phyloP scores from a whole-genome alignment of 495 filamentous ascomycete genomes.

The Penicillium angulare region DNA sequence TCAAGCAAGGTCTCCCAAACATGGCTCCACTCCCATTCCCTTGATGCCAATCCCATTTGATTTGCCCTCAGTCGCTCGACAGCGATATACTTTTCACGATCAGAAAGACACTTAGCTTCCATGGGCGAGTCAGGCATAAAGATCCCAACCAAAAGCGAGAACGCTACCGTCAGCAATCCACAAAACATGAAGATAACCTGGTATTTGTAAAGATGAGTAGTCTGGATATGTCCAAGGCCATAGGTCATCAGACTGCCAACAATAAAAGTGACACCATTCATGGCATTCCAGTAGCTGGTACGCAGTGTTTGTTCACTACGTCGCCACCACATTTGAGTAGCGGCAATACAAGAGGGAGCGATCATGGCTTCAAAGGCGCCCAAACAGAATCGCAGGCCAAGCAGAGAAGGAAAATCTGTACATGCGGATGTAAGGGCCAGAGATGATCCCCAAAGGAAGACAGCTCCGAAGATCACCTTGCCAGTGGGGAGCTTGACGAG shows the following conservation, averaged over 20 bases:
- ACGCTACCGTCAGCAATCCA: slow-evolving; percentile 34
- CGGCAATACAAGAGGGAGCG: neutral
- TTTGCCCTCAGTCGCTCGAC: slow-evolving; percentile 54
- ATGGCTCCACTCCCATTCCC: slow-evolving; percentile 48
- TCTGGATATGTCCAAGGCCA: neutral
- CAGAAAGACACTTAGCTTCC: slow-evolving; percentile 40
- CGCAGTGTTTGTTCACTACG: neutral
- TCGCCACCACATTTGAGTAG: neutral
- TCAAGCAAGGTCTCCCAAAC: slow-evolving; percentile 45
- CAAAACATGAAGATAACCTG: slow-evolving; percentile 54
- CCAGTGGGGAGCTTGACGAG: too few relatives aligned
- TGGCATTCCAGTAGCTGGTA: neutral
- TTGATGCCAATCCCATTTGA: slow-evolving; percentile 51
- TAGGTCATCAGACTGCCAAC: neutral
- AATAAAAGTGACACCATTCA: neutral
- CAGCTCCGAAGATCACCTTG: too few relatives aligned
- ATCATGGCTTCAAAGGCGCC: neutral
- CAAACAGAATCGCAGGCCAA: neutral
- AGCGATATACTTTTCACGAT: slow-evolving; percentile 46
- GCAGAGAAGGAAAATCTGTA: too few relatives aligned
- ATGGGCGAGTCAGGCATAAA: slow-evolving; percentile 53
- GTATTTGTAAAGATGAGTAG: neutral
- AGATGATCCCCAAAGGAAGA: too few relatives aligned
- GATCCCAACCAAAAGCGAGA: slow-evolving; percentile 36
- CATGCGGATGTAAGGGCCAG: too few relatives aligned